These are phyloP conservation scores for Globomyces pollinis-pini DNA, from an alignment of 192 early-diverging fungal species.

Conservation along the genomic window DNA sequence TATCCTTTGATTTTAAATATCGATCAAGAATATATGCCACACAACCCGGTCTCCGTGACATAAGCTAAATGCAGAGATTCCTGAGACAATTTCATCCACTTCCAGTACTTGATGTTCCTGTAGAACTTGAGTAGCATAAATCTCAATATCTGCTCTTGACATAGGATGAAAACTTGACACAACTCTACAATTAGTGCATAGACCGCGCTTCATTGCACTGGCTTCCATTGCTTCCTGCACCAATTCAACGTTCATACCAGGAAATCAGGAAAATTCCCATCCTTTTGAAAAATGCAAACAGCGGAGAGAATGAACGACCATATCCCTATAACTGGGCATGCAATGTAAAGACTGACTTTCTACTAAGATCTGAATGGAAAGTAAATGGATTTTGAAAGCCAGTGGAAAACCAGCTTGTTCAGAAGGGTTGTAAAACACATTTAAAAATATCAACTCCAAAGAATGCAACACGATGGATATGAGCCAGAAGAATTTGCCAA, in stretches of 20 bases:
- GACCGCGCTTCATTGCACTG: conserved; percentile 14
- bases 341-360: conserved; percentile 7
- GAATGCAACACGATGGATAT: conserved; percentile 18
- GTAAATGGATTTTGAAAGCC: background rate
- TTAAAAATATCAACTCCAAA: conserved; percentile 23
- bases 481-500: conserved; percentile 19
- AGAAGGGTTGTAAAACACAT: conserved; percentile 15
- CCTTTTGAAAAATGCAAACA: conserved; percentile 17
- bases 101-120: conserved; percentile 10
- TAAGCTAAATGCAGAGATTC: conserved; percentile 18
- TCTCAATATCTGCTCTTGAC: conserved; percentile 1
- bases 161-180: conserved; percentile 16
- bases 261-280: conserved; percentile 18
- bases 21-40: conserved; percentile 25
- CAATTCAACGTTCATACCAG: conserved; percentile 20
- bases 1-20: conserved; percentile 16
- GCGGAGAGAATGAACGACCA: conserved; percentile 21
- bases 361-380: conserved; percentile 16
- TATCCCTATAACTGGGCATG: conserved; percentile 2
- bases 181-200: background rate
- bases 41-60: conserved; percentile 28
- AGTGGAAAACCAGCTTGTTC: background rate
- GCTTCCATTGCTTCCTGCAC: conserved; percentile 15
- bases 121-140: conserved; percentile 15
- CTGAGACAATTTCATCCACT: conserved; percentile 14